A percentile compares a stretch with the other conserved stretches of the same genome.
Evolutionary conservation across 1,284 basidiomycete genomes (phyloP).

Genomic region (Trametes pubescens): DNA sequence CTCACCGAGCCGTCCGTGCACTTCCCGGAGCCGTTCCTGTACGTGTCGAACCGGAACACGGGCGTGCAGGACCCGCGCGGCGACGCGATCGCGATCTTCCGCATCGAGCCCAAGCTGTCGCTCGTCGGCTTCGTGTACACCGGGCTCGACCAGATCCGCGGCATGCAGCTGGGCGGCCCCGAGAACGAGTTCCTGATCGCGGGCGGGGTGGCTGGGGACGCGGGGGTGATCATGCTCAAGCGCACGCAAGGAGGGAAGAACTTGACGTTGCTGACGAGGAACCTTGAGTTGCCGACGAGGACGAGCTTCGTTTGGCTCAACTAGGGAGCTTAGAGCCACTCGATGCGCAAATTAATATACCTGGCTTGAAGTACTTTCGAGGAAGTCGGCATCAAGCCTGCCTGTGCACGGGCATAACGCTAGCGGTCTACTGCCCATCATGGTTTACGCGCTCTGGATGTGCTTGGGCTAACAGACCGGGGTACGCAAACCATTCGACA

Average conservation of each 20-base stretch:
- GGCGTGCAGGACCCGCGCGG: constrained; percentile 45
- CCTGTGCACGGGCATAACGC: no score
- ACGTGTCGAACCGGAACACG: constrained; percentile 52
- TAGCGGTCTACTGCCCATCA: no score
- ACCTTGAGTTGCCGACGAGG: constrained; percentile 59
- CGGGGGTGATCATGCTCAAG: constrained; percentile 62
- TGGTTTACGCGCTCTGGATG: no score
- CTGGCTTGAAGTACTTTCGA: no score
- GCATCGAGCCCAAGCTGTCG: constrained; percentile 36
- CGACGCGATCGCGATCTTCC: constrained; percentile 49
- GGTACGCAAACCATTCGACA: no score
- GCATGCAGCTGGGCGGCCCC: constrained; percentile 66
- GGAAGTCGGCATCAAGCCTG: no score
- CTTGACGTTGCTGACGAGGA: constrained; percentile 58
- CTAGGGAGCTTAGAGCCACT: constrained; percentile 9
- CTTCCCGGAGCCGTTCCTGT: constrained; percentile 47
- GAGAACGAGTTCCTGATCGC: constrained; percentile 64
- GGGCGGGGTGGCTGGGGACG: constrained; percentile 57
- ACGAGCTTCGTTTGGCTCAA: constrained; percentile 60
- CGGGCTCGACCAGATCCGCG: constrained; percentile 68
- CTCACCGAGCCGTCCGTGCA: constrained; percentile 40
- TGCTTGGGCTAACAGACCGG: no score
- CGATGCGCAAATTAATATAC: not conserved
- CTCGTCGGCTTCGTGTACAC: constrained; percentile 65
- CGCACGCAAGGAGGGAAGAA: constrained; percentile 62